Base-by-base conservation (phyloP, 768 basidiomycete species). In the Cyathus striatus region DNA sequence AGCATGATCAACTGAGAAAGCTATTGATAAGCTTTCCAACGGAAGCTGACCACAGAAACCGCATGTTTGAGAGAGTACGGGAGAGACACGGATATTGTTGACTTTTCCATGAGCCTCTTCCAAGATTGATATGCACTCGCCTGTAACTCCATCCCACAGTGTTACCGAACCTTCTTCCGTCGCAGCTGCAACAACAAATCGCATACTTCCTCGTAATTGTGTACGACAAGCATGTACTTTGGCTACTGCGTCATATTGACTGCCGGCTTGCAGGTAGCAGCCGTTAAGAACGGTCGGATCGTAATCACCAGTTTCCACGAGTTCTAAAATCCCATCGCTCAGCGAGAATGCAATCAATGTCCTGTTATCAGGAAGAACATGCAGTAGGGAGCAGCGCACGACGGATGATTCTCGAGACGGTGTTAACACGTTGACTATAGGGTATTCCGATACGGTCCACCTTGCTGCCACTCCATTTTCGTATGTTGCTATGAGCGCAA, bases 111-210 rank as follows among this genome's bases (percentile, higher is more conserved):
- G 73, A 0, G 72, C 64, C 9, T 81, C 78, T 40, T 83, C 80
- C 25, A 90, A 57, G 39, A 80, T 66, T 41, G 72, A 65, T 30
- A 90, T 73, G 46, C 81, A 79, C 49, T 81, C 81, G 9, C 75
- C 72, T 5, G 79, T 79, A n/a, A 63, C 51, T 6, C 70, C 78
- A 53, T 90, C 86, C 89, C 88, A 91, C 10, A 91, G 52, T 0
- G 89, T 86, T 17, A 90, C 68, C 7, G 76, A 66, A 7, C 89
- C 88, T 1, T 75, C 69, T 40, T 80, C 74, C 2, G 86, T 83
- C 14, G 78, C 77, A 10, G 76, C 74, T 30, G 70, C 79, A 13
- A 89, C 57, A 47, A 90, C 68, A 13, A 80, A 57, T 16, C 73
- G 75, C 12, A 61, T 61, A 36, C 58, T 64, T 5, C 77, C 78